Evolutionary conservation across 2,329 filamentous ascomycete species (phyloP).

Genomic region (Ceratocystis cubensis): DNA sequence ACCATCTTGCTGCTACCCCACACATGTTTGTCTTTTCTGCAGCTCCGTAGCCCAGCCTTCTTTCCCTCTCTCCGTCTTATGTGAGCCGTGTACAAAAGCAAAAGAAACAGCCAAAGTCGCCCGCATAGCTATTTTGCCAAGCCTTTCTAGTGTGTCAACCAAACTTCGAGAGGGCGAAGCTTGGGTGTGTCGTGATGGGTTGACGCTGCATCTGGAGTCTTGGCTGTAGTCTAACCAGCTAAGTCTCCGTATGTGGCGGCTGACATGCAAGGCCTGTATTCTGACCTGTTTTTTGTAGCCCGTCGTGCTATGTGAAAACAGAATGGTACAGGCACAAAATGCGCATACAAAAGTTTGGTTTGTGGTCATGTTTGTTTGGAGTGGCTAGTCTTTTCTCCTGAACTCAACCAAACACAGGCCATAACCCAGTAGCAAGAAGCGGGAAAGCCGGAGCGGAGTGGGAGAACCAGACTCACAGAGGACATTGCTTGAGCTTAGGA

Average conservation of each 20-base stretch:
- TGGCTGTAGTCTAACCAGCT: background rate
- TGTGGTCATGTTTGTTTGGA: background rate
- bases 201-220: no score
- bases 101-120: background rate
- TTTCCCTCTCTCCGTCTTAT: background rate
- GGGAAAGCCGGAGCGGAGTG: no score
- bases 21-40: background rate
- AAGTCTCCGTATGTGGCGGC: background rate
- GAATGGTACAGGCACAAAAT: background rate
- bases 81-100: background rate
- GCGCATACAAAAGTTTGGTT: background rate
- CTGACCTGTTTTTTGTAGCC: background rate
- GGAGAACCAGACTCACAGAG: no score
- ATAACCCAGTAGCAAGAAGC: no score
- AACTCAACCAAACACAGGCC: background rate
- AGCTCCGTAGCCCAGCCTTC: background rate
- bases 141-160: background rate
- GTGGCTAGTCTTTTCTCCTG: background rate
- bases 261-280: background rate
- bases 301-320: background rate
- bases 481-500: no score
- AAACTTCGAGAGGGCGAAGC: background rate
- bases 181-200: background rate
- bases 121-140: background rate
- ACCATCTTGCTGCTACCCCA: background rate